Percentiles rank a stretch among this genome's conserved stretches.
Evolutionary conservation across 78 protist genomes (phyloP).

Genomic region (Speleostelium caveatum): DNA sequence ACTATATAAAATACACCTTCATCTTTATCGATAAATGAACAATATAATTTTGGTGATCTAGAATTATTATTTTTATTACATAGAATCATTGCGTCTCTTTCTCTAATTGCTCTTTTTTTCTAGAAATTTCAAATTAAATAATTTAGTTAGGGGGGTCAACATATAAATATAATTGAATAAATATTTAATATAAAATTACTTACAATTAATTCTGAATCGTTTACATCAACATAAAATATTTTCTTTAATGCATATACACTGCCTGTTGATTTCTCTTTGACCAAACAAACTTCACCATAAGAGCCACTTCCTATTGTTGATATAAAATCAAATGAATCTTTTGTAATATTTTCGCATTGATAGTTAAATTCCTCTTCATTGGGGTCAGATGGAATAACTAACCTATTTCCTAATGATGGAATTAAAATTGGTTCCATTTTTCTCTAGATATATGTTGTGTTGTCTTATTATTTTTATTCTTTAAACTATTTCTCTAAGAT

Average conservation of each 20-base stretch:
- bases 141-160: background rate
- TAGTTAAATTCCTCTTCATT: conserved; percentile 64
- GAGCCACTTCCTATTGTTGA: conserved; percentile 75
- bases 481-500: too few relatives aligned
- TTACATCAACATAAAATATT: conserved; percentile 22
- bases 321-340: background rate
- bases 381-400: conserved; percentile 43
- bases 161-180: background rate
- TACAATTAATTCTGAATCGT: conserved; percentile 65
- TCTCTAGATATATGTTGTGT: too few relatives aligned
- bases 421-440: conserved; percentile 68
- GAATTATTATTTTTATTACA: conserved; percentile 22
- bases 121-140: background rate
- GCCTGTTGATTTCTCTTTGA: conserved; percentile 36
- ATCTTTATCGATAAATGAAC: conserved; percentile 49
- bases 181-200: conserved; percentile 11
- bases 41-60: conserved; percentile 52
- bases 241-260: conserved; percentile 61
- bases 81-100: conserved; percentile 70
- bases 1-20: conserved; percentile 44
- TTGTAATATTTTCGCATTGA: background rate
- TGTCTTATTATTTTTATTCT: too few relatives aligned
- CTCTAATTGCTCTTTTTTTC: conserved; percentile 76
- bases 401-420: conserved; percentile 55
- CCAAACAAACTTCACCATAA: conserved; percentile 62